Conservation (phyloP, 2,329 filamentous ascomycete species). For the Pezicula carpinea region DNA sequence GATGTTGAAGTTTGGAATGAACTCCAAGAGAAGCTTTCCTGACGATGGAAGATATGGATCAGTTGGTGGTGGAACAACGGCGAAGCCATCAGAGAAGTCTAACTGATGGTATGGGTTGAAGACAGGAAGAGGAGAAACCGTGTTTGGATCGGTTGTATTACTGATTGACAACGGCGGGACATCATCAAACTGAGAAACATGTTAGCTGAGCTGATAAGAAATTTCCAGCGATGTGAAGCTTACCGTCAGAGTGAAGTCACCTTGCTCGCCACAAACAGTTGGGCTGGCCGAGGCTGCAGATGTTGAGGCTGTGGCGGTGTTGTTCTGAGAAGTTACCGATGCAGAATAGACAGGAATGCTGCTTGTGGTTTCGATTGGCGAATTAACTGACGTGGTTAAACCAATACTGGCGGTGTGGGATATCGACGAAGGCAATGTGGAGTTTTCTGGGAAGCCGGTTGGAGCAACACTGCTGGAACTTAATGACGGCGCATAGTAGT, state of each 20-base stretch:
- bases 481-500: not conserved
- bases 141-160: slow-evolving; percentile 13
- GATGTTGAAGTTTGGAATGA: slow-evolving; percentile 24
- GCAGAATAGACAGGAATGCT: not conserved
- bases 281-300: slow-evolving; percentile 9
- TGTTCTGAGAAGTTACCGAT: not conserved
- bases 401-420: not conserved
- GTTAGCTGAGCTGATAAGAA: slow-evolving; percentile 5
- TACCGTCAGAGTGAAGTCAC: slow-evolving; percentile 24
- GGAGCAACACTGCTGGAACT: not conserved
- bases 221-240: slow-evolving; percentile 2
- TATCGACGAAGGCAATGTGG: not conserved
- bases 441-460: not conserved
- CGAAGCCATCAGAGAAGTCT: slow-evolving; percentile 32
- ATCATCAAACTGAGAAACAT: slow-evolving; percentile 24
- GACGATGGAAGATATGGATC: slow-evolving; percentile 28
- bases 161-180: slow-evolving; percentile 21
- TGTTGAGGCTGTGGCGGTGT: slow-evolving; percentile 5
- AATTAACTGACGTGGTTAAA: not conserved
- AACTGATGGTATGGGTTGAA: slow-evolving; percentile 31
- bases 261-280: slow-evolving; percentile 20
- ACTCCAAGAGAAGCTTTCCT: slow-evolving; percentile 26
- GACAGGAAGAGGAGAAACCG: slow-evolving; percentile 19
- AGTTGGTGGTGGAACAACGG: slow-evolving; percentile 26
- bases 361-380: not conserved